Base-by-base conservation (phyloP, 164 flowering plant species). In the Houttuynia cordata region DNA sequence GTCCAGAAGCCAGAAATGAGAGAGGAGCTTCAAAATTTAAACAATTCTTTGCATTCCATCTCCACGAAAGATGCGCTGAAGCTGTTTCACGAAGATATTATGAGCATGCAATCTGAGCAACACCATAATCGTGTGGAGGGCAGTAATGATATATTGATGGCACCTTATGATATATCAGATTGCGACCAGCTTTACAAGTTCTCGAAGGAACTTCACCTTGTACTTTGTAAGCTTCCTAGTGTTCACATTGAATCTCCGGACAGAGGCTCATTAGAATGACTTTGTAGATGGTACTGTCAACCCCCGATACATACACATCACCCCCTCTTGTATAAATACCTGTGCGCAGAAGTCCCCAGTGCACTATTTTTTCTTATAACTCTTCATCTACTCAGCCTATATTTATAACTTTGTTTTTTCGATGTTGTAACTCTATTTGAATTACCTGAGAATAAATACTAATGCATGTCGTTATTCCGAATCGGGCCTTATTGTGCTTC, bases 51-150 rank as follows among this genome's bases (percentile, higher is more conserved):
- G 53, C 75, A 76, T 59, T 73, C 81, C 58, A 53, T 83, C 50
- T 82, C 92, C 37, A 75, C 83, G 57, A 53, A 65, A 59, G 83
- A 82, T 62, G 85, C 83, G 14, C 71, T 86, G 8, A 80, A 70
- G 60, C 57, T 79, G 42, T 83, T 83, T 62, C 68, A 75, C 68
- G 78, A 73, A 51, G 76, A 75, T 45, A 62, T 78, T 39, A 24
- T 65, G 50, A 37, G 63, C 30, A 70, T 72, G 20, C 64, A 63
- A 67, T 39, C 67, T n/a, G 58, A n/a, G 54, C 64, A 75, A 53
- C 55, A 64, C 7, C 64, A 34, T 47, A 61, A 63, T 23, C 25
- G 34, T 63, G 62, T 60, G 6, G 64, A 69, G 37, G 61, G 60
- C 47, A 60, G 53, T 58, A 55, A 65, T 47, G 24, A 6, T 56